A percentile compares a stretch with the other conserved stretches of the same genome.
phyloP scores from a whole-genome alignment of 768 basidiomycete genomes.

The Kwoniella mangroviensis region DNA sequence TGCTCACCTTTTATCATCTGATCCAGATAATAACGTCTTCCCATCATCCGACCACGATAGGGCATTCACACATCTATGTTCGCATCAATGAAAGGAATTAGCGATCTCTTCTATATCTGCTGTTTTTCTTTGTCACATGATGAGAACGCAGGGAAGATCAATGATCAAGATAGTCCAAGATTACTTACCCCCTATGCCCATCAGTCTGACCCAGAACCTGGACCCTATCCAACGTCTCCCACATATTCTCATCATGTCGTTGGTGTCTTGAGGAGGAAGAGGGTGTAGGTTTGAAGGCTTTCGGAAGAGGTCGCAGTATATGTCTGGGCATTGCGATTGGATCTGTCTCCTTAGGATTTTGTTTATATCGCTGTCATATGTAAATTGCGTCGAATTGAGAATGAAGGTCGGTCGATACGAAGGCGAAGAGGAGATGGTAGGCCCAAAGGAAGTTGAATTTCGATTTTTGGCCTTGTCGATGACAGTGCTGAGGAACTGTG shows the following conservation, averaged over 20 bases:
- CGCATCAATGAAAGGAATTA: neutral
- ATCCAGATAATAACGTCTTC: slow-evolving; percentile 51
- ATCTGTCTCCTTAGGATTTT: neutral
- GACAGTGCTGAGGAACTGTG: too few species aligned
- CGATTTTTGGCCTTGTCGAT: too few species aligned
- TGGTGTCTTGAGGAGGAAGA: neutral
- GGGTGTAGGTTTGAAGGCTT: slow-evolving; percentile 28
- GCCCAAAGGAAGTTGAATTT: too few species aligned
- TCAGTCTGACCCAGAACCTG: slow-evolving; percentile 68
- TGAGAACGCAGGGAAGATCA: neutral
- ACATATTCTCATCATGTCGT: slow-evolving; percentile 37
- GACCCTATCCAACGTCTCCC: slow-evolving; percentile 66
- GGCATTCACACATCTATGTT: slow-evolving; percentile 57
- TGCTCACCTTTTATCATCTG: slow-evolving; percentile 53
- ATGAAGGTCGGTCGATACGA: neutral
- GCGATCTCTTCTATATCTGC: neutral
- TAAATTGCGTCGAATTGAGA: neutral
- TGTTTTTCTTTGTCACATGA: neutral
- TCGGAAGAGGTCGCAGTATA: slow-evolving; percentile 35
- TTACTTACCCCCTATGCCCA: slow-evolving; percentile 70
- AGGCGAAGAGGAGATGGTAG: too few species aligned
- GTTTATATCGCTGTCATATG: neutral
- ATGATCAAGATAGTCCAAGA: too few species aligned
- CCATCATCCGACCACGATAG: slow-evolving; percentile 57
- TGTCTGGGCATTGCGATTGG: slow-evolving; percentile 35